A percentile compares a stretch with the other conserved stretches of the same genome.
phyloP scores from a whole-genome alignment of 2,329 filamentous ascomycete species.

The Fusarium foetens region DNA sequence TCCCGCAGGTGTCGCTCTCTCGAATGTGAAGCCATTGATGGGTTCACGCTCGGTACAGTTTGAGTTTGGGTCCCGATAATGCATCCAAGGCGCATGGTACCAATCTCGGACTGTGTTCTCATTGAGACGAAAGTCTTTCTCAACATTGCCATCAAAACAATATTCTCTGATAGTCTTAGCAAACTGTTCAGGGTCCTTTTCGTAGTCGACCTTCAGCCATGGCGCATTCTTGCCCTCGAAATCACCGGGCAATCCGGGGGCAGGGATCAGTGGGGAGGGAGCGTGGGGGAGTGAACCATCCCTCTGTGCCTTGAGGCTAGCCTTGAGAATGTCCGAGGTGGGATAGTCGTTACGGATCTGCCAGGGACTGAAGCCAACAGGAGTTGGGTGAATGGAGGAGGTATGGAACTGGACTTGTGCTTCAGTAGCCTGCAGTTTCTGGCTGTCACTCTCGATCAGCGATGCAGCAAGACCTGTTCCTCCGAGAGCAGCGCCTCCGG shows the following conservation, averaged over 20 bases:
- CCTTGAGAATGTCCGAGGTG: not conserved
- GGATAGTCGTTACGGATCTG: not conserved
- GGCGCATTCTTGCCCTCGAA: not conserved
- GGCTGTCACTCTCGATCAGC: not conserved
- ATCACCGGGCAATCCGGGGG: not conserved
- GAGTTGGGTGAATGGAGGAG: not conserved
- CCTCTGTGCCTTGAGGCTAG: not conserved
- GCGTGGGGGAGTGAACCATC: not conserved
- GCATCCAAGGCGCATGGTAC: constrained; percentile 6
- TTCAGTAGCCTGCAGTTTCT: not conserved
- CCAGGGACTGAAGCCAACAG: not conserved
- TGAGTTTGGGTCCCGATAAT: not conserved
- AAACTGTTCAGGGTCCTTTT: not conserved
- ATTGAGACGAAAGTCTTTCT: not conserved
- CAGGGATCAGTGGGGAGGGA: not conserved
- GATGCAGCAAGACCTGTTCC: not conserved
- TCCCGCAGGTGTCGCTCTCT: not conserved
- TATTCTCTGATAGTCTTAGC: not conserved
- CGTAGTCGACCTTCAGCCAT: not conserved
- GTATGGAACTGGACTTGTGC: not conserved
- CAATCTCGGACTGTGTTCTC: not conserved
- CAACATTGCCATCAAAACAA: constrained; percentile 1
- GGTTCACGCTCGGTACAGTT: not conserved
- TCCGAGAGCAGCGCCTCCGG: not conserved
- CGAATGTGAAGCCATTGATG: not conserved